phyloP scores from a whole-genome alignment of 2,329 filamentous ascomycete species.

The Fusarium newnesense region DNA sequence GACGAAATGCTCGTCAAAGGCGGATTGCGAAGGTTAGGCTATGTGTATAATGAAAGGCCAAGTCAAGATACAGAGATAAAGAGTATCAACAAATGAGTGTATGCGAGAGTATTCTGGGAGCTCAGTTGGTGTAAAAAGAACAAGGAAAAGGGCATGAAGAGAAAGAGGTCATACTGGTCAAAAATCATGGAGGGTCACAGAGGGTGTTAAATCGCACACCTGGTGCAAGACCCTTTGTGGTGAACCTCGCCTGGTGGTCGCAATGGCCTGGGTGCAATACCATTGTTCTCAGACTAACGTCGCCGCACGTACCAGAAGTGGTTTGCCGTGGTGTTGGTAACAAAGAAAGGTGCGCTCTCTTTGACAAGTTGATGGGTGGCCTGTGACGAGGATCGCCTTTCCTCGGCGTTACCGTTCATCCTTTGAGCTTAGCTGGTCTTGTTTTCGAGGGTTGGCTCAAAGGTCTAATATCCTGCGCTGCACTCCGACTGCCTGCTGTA shows the following conservation, averaged over 20 bases:
- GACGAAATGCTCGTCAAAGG: not conserved
- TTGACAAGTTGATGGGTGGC: slow-evolving; percentile 20
- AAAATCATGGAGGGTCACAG: not conserved
- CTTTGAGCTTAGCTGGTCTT: not conserved
- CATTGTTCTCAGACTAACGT: slow-evolving; percentile 21
- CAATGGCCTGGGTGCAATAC: slow-evolving; percentile 9
- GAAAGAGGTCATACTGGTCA: not conserved
- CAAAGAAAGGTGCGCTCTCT: slow-evolving; percentile 23
- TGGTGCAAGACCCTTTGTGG: not conserved
- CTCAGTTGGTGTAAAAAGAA: not conserved
- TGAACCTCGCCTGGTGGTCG: not conserved
- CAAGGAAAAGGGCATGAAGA: slow-evolving; percentile 12
- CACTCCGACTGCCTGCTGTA: not conserved
- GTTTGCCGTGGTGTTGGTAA: slow-evolving; percentile 6
- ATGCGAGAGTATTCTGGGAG: not conserved
- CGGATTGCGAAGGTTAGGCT: not conserved
- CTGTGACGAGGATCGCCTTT: slow-evolving; percentile 6
- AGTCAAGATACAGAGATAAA: not conserved
- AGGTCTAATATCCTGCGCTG: not conserved
- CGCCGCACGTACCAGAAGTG: not conserved
- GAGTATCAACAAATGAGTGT: not conserved
- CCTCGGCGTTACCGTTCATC: slow-evolving; percentile 10
- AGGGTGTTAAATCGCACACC: slow-evolving; percentile 22
- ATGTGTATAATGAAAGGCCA: slow-evolving; percentile 2
- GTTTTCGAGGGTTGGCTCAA: too few relatives aligned